Percentiles rank a stretch among this genome's conserved stretches.
Evolutionary conservation across 2,329 filamentous ascomycete species (phyloP).

Genomic region (Blastomyces silverae): DNA sequence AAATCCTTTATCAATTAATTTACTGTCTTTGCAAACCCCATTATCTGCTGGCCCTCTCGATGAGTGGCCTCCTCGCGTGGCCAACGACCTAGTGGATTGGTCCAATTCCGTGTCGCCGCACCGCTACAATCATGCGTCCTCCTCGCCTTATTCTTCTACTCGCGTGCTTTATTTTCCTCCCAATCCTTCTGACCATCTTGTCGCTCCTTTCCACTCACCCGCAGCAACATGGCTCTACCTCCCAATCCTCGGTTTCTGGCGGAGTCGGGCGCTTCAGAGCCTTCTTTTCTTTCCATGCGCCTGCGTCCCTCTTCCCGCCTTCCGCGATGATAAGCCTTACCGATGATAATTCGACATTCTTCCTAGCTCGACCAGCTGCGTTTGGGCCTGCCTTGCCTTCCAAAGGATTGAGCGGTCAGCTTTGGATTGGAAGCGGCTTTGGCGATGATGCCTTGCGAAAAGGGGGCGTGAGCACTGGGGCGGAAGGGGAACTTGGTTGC

Average conservation of each 20-base stretch:
- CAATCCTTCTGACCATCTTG: conserved; percentile 44
- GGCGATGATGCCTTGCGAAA: conserved; percentile 65
- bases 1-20: not conserved
- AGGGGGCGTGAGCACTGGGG: conserved; percentile 46
- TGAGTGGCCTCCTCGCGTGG: conserved; percentile 29
- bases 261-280: conserved; percentile 47
- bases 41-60: conserved; percentile 27
- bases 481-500: conserved; percentile 83
- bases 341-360: conserved; percentile 97
- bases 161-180: conserved; percentile 44
- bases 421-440: conserved; percentile 93
- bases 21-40: conserved; percentile 16
- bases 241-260: conserved; percentile 31
- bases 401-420: conserved; percentile 73
- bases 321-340: conserved; percentile 94
- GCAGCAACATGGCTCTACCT: conserved; percentile 32
- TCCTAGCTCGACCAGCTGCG: conserved; percentile 83
- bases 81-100: conserved; percentile 32
- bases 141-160: conserved; percentile 43
- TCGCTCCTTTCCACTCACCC: conserved; percentile 40
- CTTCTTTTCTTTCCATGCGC: conserved; percentile 64
- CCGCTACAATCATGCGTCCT: conserved; percentile 39
- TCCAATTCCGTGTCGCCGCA: conserved; percentile 18
- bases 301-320: conserved; percentile 85
- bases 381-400: conserved; percentile 75